A percentile compares a stretch with the other conserved stretches of the same genome.
Evolutionary conservation across 2,329 filamentous ascomycete genomes (phyloP).

Genomic region (Tolypocladium guangdongense): DNA sequence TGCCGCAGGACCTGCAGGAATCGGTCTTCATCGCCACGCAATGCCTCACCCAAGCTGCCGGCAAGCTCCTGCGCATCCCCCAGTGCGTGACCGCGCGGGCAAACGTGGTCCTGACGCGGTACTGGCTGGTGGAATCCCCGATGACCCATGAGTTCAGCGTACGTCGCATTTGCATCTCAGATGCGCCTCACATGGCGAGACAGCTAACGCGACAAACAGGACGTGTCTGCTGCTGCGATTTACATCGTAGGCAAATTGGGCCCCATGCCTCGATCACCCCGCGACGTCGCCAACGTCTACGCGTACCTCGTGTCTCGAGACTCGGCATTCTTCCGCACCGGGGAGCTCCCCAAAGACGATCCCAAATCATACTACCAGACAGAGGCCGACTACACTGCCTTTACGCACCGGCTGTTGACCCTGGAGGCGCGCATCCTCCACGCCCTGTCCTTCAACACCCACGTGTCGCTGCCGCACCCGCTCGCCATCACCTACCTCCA

Average conservation of each 20-base stretch:
- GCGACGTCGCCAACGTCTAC: slow-evolving; percentile 78
- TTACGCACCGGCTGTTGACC: slow-evolving; percentile 54
- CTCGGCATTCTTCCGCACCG: slow-evolving; percentile 41
- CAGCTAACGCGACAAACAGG: slow-evolving; percentile 32
- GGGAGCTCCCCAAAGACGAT: slow-evolving; percentile 22
- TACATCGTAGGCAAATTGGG: slow-evolving; percentile 80
- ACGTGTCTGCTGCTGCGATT: slow-evolving; percentile 69
- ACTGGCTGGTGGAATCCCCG: slow-evolving; percentile 55
- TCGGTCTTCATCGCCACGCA: slow-evolving; percentile 61
- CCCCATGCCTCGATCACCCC: slow-evolving; percentile 60
- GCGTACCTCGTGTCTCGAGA: slow-evolving; percentile 60
- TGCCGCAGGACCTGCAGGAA: slow-evolving; percentile 61
- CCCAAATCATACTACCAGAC: slow-evolving; percentile 56
- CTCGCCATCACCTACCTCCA: slow-evolving; percentile 89
- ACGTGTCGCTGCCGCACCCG: slow-evolving; percentile 75
- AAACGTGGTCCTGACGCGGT: slow-evolving; percentile 70
- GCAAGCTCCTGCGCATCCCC: slow-evolving; percentile 70
- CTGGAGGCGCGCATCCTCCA: slow-evolving; percentile 69
- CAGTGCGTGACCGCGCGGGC: slow-evolving; percentile 81
- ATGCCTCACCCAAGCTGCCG: slow-evolving; percentile 65
- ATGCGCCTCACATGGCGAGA: background rate
- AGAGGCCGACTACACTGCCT: slow-evolving; percentile 59
- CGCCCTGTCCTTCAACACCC: slow-evolving; percentile 68
- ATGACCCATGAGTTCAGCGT: slow-evolving; percentile 49
- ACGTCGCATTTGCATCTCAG: slow-evolving; percentile 7